Evolutionary conservation across 164 flowering plant species (phyloP).

Genomic region (Umbellularia californica): DNA sequence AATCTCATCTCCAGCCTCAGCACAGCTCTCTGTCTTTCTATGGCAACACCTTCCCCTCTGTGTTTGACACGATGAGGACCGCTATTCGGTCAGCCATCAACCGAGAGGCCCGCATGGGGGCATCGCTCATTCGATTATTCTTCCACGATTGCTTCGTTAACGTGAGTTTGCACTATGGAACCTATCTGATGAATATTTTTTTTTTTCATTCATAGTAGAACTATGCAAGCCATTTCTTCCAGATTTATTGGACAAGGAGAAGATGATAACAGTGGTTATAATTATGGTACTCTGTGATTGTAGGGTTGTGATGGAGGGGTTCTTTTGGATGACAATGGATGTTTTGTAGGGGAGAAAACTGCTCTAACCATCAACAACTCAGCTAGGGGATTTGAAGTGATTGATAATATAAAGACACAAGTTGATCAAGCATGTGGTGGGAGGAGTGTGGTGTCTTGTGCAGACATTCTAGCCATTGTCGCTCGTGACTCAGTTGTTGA

Average conservation of each 20-base stretch:
- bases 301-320: slow-evolving; percentile 26
- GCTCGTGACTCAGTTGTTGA: slow-evolving; percentile 27
- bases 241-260: not conserved
- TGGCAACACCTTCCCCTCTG: slow-evolving; percentile 28
- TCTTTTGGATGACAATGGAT: slow-evolving; percentile 13
- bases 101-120: slow-evolving; percentile 36
- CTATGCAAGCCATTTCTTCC: not conserved
- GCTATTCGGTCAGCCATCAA: slow-evolving; percentile 17
- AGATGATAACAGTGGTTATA: not conserved
- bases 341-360: slow-evolving; percentile 13
- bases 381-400: slow-evolving; percentile 16
- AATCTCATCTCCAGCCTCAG: slow-evolving; percentile 9
- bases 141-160: slow-evolving; percentile 44
- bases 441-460: slow-evolving; percentile 24
- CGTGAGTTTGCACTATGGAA: not conserved
- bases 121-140: slow-evolving; percentile 35
- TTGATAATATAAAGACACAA: slow-evolving; percentile 20
- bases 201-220: too few relatives aligned
- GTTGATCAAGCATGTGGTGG: slow-evolving; percentile 25
- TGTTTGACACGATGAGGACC: slow-evolving; percentile 26
- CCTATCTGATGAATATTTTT: not conserved
- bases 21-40: slow-evolving; percentile 28
- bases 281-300: not conserved
- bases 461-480: slow-evolving; percentile 27
- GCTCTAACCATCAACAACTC: slow-evolving; percentile 11